These are phyloP conservation scores for Paecilomyces sp. DNA, from an alignment of 2,329 filamentous ascomycete species.

Conservation along the genomic window DNA sequence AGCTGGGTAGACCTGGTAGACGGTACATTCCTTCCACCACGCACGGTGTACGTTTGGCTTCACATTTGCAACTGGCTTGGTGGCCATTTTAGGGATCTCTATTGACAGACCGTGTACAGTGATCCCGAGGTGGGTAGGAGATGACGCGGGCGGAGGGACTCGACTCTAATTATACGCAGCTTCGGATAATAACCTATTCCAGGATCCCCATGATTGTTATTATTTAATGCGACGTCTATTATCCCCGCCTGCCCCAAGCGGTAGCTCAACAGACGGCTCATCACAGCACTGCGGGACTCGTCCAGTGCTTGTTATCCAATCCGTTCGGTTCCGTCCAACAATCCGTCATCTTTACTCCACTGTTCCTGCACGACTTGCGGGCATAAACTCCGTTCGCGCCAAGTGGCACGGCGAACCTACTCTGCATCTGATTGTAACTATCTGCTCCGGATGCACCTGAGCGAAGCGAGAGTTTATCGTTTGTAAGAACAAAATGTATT, in stretches of 20 bases:
- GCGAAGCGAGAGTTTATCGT: background rate
- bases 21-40: conserved; percentile 54
- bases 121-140: background rate
- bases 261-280: background rate
- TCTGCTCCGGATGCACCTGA: background rate
- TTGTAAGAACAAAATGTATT: background rate
- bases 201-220: background rate
- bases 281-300: background rate
- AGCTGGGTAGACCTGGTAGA: conserved; percentile 56
- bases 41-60: conserved; percentile 16
- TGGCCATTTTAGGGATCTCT: background rate
- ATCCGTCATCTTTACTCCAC: conserved; percentile 4
- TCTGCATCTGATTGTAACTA: background rate
- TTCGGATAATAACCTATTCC: conserved; percentile 1
- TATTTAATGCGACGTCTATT: background rate
- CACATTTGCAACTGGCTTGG: conserved; percentile 1
- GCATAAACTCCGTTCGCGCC: background rate
- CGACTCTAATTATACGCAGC: background rate
- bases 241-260: background rate
- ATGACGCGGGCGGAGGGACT: background rate
- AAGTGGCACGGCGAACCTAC: background rate
- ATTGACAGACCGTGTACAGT: background rate
- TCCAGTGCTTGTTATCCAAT: background rate
- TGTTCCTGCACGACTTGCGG: conserved; percentile 1
- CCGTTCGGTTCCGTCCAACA: background rate